Evolutionary conservation across 352 stramenopile genomes (phyloP), one percentile per base, ranked within the genome.

Genomic region (Thalassiosira exigua): DNA sequence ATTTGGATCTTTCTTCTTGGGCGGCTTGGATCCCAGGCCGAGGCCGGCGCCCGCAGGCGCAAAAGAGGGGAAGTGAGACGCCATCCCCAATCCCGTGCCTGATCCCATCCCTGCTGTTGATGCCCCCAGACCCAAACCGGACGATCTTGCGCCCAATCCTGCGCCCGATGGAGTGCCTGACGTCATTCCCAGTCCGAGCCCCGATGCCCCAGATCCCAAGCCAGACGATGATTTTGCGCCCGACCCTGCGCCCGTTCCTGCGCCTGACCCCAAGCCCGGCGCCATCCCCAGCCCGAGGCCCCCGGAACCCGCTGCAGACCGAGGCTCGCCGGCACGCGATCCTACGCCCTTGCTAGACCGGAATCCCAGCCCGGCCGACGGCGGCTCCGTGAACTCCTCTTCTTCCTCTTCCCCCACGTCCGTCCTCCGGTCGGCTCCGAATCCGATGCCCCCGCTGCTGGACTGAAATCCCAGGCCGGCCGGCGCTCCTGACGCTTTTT

Each of bases 1-100:
- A 14, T 79, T 82, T 29, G 81, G 79, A 79, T 93, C 85, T 64
- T 61, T 77, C 57, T 80, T 85, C 32, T 69, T 82, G 1, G 50
- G 41, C 22, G 48, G 32, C 22, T 32, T 33, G 26, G 27, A 33
- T 5, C 33, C 24, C 11, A 11, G 39, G 22, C 54, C 26, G 48
- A 33, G 1, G 30, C 29, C 46, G 52, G 53, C 52, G 11, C 27
- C 51, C 42, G 65, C 60, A 11, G 50, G 51, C 39, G 21, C 22
- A 12, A 64, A 70, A 2, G 44, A 61, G 4, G 53, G 52, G 29
- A 69, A 71, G 56, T 27, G 41, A 1, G 42, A 58, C 36, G 24
- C 24, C 14, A 66, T 29, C 24, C 54, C 54, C 14, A 54, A 33
- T 26, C 52, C 39, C 1, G 30, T n/a, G 26, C 46, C 29, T 17